Base-by-base conservation (phyloP, 2,329 filamentous ascomycete genomes). In the Colletotrichum spinosum region DNA sequence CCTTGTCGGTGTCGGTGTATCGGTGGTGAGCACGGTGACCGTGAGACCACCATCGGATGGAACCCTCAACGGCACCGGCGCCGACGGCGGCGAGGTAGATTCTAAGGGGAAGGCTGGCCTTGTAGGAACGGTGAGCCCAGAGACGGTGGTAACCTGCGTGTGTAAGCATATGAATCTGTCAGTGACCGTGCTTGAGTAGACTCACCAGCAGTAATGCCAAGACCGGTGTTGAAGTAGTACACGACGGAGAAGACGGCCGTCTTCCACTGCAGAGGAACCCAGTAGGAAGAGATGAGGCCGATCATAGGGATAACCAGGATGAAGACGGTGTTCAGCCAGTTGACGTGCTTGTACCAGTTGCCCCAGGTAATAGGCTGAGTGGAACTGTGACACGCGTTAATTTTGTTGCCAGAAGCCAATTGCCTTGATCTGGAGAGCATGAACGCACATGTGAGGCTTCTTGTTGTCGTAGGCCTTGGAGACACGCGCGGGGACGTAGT, bases 321-420 rank as follows among this genome's bases (percentile, higher is more conserved):
- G 77, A 97, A 86, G 68, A 84, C 86, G 68, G 92, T 90, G 79
- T 97, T 97, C 70, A 97, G 86, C 93, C 94, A 97, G 86, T 97
- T 94, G 83, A 97, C 86, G 76, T 97, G 94, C 82, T 94, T 91
- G 81, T 94, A 90, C 92, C 92, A 96, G 83, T 97, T 97, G 73
- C 84, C 82, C 79, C 84, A 86, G 66, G 92, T 97, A 72, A 97
- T 90, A 63, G 92, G 91, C 69, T 88, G 87, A 69, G 97, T 93
- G 69, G 92, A 89, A 79, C 63, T 66, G 37, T 45, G 33, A 8
- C 9, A 33, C 4, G 33, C 1, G 2, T 66, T 33, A 66, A 53
- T 25, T 15, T 6, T 11, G 10, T 8, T 38, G 5, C 1, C 0
- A 33, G 12, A 12, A 41, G 25, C 25, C 25, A 25, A 25, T 25